Evolutionary conservation across 805 yeast species (phyloP), one percentile per base, ranked within the genome.

Genomic region (Zygosaccharomyces gambellarensis): DNA sequence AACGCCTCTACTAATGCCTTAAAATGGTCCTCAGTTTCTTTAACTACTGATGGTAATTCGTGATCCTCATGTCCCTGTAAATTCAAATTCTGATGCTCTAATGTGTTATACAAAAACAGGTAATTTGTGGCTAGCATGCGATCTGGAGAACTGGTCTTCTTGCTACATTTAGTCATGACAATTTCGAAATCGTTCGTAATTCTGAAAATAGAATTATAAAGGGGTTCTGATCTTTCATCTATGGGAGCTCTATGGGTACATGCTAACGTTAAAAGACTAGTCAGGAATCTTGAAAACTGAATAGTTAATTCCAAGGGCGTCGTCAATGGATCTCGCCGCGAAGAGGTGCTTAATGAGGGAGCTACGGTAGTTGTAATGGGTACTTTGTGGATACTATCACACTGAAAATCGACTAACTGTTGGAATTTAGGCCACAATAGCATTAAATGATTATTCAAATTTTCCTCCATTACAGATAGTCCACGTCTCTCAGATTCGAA

Each of bases 401-500:
- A 84, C 58, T 92, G 87, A 30, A 79, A 69, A 63, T 90, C 97
- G 38, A 90, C 77, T 30, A 88, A 72, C 41, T 74, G 75, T 59
- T 90, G 90, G 60, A 90, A 86, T 50, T 78, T 81, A 0, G 97
- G 96, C 98, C 98, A 94, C 40, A 92, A 69, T 3, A 77, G 65
- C 45, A 88, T 78, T 52, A 83, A 67, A 53, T 85, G 81, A 12
- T 79, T 72, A 57, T 85, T 82, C 54, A 85, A 73, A 63, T 85
- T 87, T 51, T 81, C 86, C 53, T 83, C 88, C 28, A 65, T 46
- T 6, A 81, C 81, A 0, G 95, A 90, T 2, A 85, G 80, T 49
- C 78, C 78, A 50, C 87, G 75, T 53, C 79, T 83, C 61, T 86
- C 90, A 22, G 86, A 69, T 54, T 81, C 83, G 47, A 77, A 76